These are phyloP conservation scores for Carpinus viminea DNA, from an alignment of 306 rosid genomes.

Conservation along the genomic window DNA sequence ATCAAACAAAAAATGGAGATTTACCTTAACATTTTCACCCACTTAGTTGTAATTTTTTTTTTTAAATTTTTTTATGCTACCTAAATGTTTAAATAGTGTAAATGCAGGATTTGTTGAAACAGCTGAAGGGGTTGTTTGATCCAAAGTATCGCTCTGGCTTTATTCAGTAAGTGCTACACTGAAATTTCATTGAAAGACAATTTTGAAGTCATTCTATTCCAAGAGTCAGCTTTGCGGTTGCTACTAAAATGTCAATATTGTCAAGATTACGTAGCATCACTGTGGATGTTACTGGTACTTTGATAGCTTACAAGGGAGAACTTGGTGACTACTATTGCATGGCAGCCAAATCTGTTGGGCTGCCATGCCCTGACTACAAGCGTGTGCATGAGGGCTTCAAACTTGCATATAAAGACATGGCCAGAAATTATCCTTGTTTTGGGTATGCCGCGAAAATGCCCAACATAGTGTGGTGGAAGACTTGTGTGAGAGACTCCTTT, in stretches of 20 bases:
- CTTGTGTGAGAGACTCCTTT: constrained; percentile 89
- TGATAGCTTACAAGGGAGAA: constrained; percentile 94
- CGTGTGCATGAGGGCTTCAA: constrained; percentile 90
- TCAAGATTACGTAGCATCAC: constrained; percentile 78
- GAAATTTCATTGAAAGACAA: too few relatives aligned
- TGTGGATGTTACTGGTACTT: constrained; percentile 88
- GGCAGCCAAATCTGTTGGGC: constrained; percentile 94
- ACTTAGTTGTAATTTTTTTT: too few relatives aligned
- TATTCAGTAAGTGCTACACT: constrained; percentile 3
- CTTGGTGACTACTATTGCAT: constrained; percentile 97
- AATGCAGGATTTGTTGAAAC: too few relatives aligned
- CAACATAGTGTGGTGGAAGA: constrained; percentile 90
- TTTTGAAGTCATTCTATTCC: constrained; percentile 4
- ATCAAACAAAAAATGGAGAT: neutral
- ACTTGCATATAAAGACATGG: constrained; percentile 86
- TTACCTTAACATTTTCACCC: too few relatives aligned
- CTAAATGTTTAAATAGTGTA: too few relatives aligned
- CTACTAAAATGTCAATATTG: constrained; percentile 58
- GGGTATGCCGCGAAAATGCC: constrained; percentile 85
- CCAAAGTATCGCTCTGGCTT: neutral
- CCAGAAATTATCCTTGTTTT: constrained; percentile 81
- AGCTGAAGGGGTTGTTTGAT: too few relatives aligned
- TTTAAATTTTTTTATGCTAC: too few relatives aligned
- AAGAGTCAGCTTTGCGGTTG: constrained; percentile 14
- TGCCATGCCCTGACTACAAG: constrained; percentile 89